These are phyloP conservation scores for Calonectria naviculata DNA, from an alignment of 2,329 filamentous ascomycete species.

Conservation along the genomic window DNA sequence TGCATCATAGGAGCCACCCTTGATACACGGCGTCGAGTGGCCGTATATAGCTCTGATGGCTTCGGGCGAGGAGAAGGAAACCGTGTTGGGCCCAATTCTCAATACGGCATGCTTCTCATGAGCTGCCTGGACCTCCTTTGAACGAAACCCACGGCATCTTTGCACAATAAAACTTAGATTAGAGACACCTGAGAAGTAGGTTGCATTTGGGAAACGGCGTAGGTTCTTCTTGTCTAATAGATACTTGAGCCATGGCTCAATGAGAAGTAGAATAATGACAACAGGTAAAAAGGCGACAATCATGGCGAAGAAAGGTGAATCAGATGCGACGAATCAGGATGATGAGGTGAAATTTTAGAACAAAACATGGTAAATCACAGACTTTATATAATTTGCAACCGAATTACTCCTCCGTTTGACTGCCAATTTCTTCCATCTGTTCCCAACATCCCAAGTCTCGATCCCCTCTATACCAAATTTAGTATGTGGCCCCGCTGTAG, in stretches of 20 bases:
- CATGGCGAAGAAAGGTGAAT: too few relatives aligned
- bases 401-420: not conserved
- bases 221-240: conserved; percentile 49
- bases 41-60: conserved; percentile 49
- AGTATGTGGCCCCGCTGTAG: not conserved
- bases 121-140: conserved; percentile 57
- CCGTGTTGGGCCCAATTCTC: conserved; percentile 38
- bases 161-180: conserved; percentile 30
- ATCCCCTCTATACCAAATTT: not conserved
- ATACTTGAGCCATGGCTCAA: conserved; percentile 14
- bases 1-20: not conserved
- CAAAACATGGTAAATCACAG: not conserved
- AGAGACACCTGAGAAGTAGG: conserved; percentile 28
- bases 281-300: not conserved
- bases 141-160: conserved; percentile 48
- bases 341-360: not conserved
- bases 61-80: conserved; percentile 33
- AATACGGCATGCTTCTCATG: conserved; percentile 54
- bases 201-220: conserved; percentile 30
- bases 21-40: conserved; percentile 53
- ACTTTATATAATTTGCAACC: not conserved
- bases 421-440: not conserved
- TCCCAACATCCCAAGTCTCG: not conserved
- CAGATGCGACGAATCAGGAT: not conserved
- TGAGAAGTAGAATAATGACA: not conserved